phyloP scores from a whole-genome alignment of 208 protist species.

The Herpetomonas muscarum region DNA sequence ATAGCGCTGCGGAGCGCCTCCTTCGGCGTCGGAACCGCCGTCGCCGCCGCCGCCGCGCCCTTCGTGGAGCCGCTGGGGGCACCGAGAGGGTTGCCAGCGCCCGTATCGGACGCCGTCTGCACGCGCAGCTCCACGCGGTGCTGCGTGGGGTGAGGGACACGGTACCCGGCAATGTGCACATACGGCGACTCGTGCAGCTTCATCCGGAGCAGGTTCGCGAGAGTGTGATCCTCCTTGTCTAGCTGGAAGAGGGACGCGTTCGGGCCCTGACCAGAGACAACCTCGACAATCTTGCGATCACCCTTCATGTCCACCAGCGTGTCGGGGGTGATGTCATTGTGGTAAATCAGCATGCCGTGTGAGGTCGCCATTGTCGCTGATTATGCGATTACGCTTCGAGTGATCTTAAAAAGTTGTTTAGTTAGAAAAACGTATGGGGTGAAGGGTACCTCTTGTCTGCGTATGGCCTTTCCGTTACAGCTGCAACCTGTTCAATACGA shows the following conservation, averaged over 20 bases:
- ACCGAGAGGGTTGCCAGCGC: slow-evolving; percentile 3
- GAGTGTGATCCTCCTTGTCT: slow-evolving; percentile 88
- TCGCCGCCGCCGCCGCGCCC: not conserved
- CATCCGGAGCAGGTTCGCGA: slow-evolving; percentile 87
- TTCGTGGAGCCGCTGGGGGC: not conserved
- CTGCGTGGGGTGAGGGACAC: slow-evolving; percentile 88
- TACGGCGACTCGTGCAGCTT: slow-evolving; percentile 78
- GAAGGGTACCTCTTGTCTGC: slow-evolving; percentile 3
- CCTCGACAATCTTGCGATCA: slow-evolving; percentile 76
- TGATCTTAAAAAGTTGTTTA: slow-evolving; percentile 3
- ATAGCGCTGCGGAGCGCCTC: slow-evolving; percentile 72
- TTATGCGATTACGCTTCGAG: not conserved
- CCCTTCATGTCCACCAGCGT: slow-evolving; percentile 84
- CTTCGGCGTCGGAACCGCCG: slow-evolving; percentile 68
- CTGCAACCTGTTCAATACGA: too few relatives aligned
- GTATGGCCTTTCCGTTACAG: too few relatives aligned
- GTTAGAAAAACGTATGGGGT: slow-evolving; percentile 6
- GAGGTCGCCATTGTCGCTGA: slow-evolving; percentile 43
- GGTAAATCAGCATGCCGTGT: slow-evolving; percentile 90
- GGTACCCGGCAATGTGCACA: slow-evolving; percentile 85
- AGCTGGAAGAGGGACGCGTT: slow-evolving; percentile 89
- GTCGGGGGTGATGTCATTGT: slow-evolving; percentile 88
- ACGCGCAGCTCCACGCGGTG: slow-evolving; percentile 83
- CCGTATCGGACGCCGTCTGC: slow-evolving; percentile 72
- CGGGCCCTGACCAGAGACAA: slow-evolving; percentile 67